Conservation (phyloP, 345 rosid genomes). For the Acer yangbiense region DNA sequence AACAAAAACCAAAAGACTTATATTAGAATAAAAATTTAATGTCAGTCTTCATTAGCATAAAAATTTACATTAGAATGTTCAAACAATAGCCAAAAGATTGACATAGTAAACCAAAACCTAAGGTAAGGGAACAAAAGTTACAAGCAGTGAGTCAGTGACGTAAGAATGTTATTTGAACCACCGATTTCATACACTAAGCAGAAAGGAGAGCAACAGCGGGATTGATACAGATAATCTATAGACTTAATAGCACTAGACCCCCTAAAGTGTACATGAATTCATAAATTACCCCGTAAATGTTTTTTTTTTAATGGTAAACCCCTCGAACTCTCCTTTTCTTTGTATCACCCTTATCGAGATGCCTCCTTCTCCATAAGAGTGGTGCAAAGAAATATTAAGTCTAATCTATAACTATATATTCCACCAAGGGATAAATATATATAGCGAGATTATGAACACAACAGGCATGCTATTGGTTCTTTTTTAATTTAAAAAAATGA, state of each 20-base stretch:
- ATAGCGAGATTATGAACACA: not conserved
- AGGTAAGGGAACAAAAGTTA: not conserved
- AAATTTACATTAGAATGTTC: not conserved
- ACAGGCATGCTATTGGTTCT: not conserved
- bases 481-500: not conserved
- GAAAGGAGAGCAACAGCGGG: not conserved
- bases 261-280: too few species aligned
- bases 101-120: not conserved
- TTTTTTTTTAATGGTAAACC: too few species aligned
- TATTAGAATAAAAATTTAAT: too few species aligned
- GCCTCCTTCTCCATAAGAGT: too few species aligned
- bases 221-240: not conserved
- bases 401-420: too few species aligned
- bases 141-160: too few species aligned
- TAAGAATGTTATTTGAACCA: not conserved
- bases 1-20: too few species aligned
- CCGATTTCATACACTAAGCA: not conserved
- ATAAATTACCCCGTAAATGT: too few species aligned
- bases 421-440: not conserved
- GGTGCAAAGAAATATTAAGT: too few species aligned
- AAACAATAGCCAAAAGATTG: not conserved
- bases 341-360: too few species aligned
- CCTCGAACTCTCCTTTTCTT: too few species aligned
- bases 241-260: too few species aligned
- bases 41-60: not conserved